These are phyloP conservation scores for Ogataea sp. DNA, from an alignment of 805 yeast genomes.

Conservation along the genomic window DNA sequence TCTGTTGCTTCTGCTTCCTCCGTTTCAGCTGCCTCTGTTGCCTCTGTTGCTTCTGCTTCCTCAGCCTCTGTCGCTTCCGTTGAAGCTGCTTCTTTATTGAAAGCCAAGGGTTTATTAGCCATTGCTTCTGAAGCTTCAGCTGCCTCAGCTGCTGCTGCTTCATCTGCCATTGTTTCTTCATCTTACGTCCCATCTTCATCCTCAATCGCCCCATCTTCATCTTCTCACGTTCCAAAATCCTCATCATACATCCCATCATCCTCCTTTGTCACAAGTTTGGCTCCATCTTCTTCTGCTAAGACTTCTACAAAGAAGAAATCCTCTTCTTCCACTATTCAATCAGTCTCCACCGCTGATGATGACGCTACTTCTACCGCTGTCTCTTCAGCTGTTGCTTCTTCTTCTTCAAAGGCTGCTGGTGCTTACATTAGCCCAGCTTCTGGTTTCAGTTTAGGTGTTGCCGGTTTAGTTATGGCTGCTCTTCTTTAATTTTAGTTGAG, in stretches of 20 bases:
- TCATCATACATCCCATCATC: slow-evolving; percentile 7
- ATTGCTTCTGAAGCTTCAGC: slow-evolving; percentile 11
- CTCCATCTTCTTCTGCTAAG: slow-evolving; percentile 3
- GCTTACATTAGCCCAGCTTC: slow-evolving; percentile 18
- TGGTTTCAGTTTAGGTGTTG: slow-evolving; percentile 24
- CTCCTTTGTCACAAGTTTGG: slow-evolving; percentile 1
- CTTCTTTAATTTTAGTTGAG: slow-evolving; percentile 17
- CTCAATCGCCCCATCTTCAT: slow-evolving; percentile 8
- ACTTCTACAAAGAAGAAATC: slow-evolving; percentile 1
- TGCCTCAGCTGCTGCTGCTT: slow-evolving; percentile 13
- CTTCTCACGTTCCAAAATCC: slow-evolving; percentile 7
- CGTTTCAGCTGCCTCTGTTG: slow-evolving; percentile 9
- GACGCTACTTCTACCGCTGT: slow-evolving; percentile 13
- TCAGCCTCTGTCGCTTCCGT: slow-evolving; percentile 16
- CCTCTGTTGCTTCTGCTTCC: slow-evolving; percentile 16
- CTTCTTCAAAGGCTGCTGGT: slow-evolving; percentile 26
- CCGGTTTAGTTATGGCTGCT: slow-evolving; percentile 29
- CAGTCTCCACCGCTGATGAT: slow-evolving; percentile 11
- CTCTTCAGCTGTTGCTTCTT: slow-evolving; percentile 14
- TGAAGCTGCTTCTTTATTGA: slow-evolving; percentile 13
- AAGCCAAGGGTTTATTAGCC: slow-evolving; percentile 13
- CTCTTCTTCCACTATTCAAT: slow-evolving; percentile 7
- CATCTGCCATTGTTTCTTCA: slow-evolving; percentile 8
- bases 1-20: slow-evolving; percentile 15
- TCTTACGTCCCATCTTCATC: slow-evolving; percentile 5